Percentiles rank a stretch among this genome's conserved stretches.
Conservation (phyloP, 176 grass and related monocot species). For the Zoysia pacifica region DNA sequence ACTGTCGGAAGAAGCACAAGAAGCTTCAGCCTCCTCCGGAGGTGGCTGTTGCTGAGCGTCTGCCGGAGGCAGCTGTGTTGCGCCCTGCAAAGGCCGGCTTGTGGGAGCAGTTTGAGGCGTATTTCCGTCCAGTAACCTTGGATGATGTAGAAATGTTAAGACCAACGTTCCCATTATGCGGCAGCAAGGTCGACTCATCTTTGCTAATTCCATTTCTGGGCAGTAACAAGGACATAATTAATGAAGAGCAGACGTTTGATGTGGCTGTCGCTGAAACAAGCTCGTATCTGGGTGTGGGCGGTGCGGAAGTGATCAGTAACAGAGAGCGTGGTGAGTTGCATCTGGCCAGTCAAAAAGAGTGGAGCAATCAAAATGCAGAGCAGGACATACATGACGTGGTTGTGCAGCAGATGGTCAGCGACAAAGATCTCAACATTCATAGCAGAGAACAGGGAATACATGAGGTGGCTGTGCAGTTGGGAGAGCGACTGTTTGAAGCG, state of each 20-base stretch:
- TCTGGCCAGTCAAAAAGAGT: slow-evolving; percentile 12
- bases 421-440: slow-evolving; percentile 35
- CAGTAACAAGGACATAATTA: slow-evolving; percentile 17
- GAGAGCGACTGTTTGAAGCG: slow-evolving; percentile 30
- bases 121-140: slow-evolving; percentile 69
- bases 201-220: slow-evolving; percentile 53
- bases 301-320: slow-evolving; percentile 43
- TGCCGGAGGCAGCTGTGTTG: slow-evolving; percentile 26
- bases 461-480: slow-evolving; percentile 32
- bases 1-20: slow-evolving; percentile 71
- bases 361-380: slow-evolving; percentile 16
- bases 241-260: slow-evolving; percentile 39
- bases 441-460: slow-evolving; percentile 32
- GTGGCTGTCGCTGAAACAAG: slow-evolving; percentile 53
- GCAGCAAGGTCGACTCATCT: slow-evolving; percentile 48
- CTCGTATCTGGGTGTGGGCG: slow-evolving; percentile 52
- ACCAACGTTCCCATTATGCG: slow-evolving; percentile 46
- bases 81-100: slow-evolving; percentile 44
- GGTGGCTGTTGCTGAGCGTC: slow-evolving; percentile 42
- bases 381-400: slow-evolving; percentile 48
- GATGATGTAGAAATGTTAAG: slow-evolving; percentile 60
- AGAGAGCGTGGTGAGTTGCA: slow-evolving; percentile 39
- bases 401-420: slow-evolving; percentile 48
- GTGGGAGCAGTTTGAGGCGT: slow-evolving; percentile 88
- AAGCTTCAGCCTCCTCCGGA: slow-evolving; percentile 51